phyloP scores from a whole-genome alignment of 768 basidiomycete species.

The Tulasnella calospora region DNA sequence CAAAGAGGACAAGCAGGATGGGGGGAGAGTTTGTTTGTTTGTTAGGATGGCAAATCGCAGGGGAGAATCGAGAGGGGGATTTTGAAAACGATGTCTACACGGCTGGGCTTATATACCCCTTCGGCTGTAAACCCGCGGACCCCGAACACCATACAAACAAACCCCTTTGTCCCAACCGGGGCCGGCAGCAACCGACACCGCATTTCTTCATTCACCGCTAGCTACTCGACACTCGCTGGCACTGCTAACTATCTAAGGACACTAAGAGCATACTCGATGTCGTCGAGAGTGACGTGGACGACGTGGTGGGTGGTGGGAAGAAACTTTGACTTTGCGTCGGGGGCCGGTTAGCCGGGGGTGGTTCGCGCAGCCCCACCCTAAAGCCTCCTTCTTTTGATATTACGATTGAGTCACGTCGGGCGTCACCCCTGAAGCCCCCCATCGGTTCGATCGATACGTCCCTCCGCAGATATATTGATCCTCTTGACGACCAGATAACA shows the following conservation, averaged over 20 bases:
- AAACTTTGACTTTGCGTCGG: slow-evolving; percentile 5
- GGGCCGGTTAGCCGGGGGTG: neutral
- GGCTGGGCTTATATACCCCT: slow-evolving; percentile 19
- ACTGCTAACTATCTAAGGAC: neutral
- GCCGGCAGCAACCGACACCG: neutral
- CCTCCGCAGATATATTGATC: slow-evolving; percentile 4
- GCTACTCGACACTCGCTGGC: neutral
- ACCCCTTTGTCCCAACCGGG: slow-evolving; percentile 10
- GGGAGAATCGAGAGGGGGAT: slow-evolving; percentile 9
- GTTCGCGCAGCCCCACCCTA: slow-evolving; percentile 1
- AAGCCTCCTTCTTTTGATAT: slow-evolving; percentile 11
- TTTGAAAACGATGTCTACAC: slow-evolving; percentile 4
- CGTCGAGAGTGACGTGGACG: neutral
- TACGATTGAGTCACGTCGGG: neutral
- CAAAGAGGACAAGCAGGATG: neutral
- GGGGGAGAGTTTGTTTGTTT: slow-evolving; percentile 12
- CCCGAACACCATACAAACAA: slow-evolving; percentile 7
- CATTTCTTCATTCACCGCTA: neutral
- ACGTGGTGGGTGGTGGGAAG: neutral
- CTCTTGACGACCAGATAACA: slow-evolving; percentile 4
- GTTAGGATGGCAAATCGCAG: slow-evolving; percentile 14
- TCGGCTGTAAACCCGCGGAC: slow-evolving; percentile 15
- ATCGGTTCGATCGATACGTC: neutral
- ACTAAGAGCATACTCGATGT: neutral
- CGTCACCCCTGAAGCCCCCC: slow-evolving; percentile 5